Base-by-base conservation (phyloP, 352 stramenopile genomes). In the Heterotrichella gracilis region DNA sequence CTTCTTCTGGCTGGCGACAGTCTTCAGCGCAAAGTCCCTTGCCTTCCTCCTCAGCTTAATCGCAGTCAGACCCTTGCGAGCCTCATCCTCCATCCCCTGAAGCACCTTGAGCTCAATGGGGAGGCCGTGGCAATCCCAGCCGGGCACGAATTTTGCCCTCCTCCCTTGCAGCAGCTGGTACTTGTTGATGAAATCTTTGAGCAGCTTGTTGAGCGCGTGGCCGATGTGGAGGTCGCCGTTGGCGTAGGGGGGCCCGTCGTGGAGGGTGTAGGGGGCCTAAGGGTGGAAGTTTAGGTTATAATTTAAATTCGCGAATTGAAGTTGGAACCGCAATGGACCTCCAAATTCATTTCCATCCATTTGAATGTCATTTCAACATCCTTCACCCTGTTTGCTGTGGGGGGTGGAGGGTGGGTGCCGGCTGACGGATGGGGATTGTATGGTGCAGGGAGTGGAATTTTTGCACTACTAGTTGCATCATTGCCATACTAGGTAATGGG, bases 21-120 rank as follows among this genome's bases (percentile, higher is more conserved):
- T 88, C 40, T 86, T 79, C n/a, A 81, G 80, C 0, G 92, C 92
- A 73, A 95, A 89, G 41, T 82, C 74, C 0, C 86, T 79, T 17
- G 88, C 93, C 69, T 88, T 80, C 73, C 88, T 75, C 64, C 92
- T 82, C 21, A 98, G 40, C 85, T 79, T n/a, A 88, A 77, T n/a
- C 86, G 86, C 24, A 82, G 87, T 21, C 94, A 75, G 24, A 40
- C 74, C 23, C 19, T 39, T 21, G 1, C 73, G 14, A 53, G 64
- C 3, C 70, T 76, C 40, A 0, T 78, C 73, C 73, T 90, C 88
- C 75, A 96, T 84, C 42, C 76, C 81, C 72, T 93, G 84, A 17
- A 97, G 75, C 9, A 94, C 90, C 77, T 97, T 98, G 73, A 96
- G 81, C 79, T 96, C 90, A 72, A 98, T 98, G 21, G 92, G 92